Conservation (phyloP, 176 grass and related monocot genomes). For the Triticum aestivum region DNA sequence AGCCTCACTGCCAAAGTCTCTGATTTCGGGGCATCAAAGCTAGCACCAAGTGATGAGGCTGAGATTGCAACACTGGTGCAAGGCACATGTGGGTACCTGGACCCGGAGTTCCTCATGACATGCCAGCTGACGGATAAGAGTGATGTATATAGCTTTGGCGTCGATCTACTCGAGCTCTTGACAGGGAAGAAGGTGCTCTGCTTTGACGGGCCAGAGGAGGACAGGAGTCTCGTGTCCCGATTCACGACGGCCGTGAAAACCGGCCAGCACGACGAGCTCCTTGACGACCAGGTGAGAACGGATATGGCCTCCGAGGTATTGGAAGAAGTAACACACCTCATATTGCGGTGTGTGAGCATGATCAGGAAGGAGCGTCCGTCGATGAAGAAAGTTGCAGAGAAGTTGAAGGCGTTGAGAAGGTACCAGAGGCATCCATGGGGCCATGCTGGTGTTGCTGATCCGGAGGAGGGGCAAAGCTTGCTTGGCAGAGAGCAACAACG, state of each 20-base stretch:
- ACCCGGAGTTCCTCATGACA: too few species aligned
- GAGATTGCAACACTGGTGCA: slow-evolving; percentile 21
- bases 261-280: neutral
- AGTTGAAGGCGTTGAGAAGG: slow-evolving; percentile 8
- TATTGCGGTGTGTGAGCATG: slow-evolving; percentile 39
- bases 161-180: too few species aligned
- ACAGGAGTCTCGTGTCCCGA: slow-evolving; percentile 15
- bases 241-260: slow-evolving; percentile 8
- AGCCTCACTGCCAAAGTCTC: neutral
- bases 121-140: too few species aligned
- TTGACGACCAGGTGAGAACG: slow-evolving; percentile 28
- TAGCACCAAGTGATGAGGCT: neutral
- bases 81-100: too few species aligned
- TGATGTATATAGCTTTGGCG: too few species aligned
- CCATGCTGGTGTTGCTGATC: neutral
- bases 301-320: slow-evolving; percentile 21
- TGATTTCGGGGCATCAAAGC: slow-evolving; percentile 44
- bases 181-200: neutral
- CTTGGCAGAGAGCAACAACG: neutral
- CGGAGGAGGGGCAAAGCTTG: neutral
- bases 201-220: slow-evolving; percentile 15
- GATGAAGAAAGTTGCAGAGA: slow-evolving; percentile 46
- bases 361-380: slow-evolving; percentile 36
- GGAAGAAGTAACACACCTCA: slow-evolving; percentile 33
- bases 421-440: neutral